Conservation (phyloP, 2,329 filamentous ascomycete genomes). For the Dactylonectria macrodidyma region DNA sequence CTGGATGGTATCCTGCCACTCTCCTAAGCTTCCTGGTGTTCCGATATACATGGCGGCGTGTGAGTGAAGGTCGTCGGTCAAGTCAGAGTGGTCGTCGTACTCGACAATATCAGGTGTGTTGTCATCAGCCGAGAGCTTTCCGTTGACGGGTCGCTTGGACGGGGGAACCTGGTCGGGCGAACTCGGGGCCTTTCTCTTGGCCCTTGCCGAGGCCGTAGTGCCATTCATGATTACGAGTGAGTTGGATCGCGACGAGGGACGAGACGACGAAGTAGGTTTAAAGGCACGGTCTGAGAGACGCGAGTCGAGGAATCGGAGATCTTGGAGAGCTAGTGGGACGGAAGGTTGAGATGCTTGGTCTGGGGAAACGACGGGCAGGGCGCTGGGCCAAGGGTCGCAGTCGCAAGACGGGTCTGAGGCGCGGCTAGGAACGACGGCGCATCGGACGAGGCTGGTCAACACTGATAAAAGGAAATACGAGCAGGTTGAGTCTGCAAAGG, state of each 20-base stretch:
- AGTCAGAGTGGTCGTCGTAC: slow-evolving; percentile 59
- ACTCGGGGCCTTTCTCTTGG: slow-evolving; percentile 68
- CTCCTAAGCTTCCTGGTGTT: slow-evolving; percentile 62
- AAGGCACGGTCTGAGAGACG: slow-evolving; percentile 24
- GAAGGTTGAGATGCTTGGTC: slow-evolving; percentile 24
- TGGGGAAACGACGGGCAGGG: slow-evolving; percentile 30
- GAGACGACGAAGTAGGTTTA: slow-evolving; percentile 25
- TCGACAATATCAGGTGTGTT: slow-evolving; percentile 63
- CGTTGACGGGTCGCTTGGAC: slow-evolving; percentile 59
- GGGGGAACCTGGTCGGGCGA: slow-evolving; percentile 55
- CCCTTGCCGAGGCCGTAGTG: slow-evolving; percentile 56
- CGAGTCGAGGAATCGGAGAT: slow-evolving; percentile 23
- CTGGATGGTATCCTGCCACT: slow-evolving; percentile 97
- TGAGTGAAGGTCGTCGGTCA: slow-evolving; percentile 57
- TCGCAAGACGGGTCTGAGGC: slow-evolving; percentile 35
- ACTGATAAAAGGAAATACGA: slow-evolving; percentile 27
- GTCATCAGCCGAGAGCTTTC: slow-evolving; percentile 64
- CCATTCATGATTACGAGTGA: slow-evolving; percentile 59
- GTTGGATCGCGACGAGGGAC: slow-evolving; percentile 20
- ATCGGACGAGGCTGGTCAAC: slow-evolving; percentile 41
- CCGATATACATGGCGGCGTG: slow-evolving; percentile 53
- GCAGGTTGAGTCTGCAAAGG: slow-evolving; percentile 29
- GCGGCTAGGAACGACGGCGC: slow-evolving; percentile 45
- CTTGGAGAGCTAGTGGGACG: slow-evolving; percentile 32
- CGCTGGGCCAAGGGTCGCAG: slow-evolving; percentile 42